Evolutionary conservation across 176 grass and related monocot species (phyloP).

Genomic region (Typha latifolia): DNA sequence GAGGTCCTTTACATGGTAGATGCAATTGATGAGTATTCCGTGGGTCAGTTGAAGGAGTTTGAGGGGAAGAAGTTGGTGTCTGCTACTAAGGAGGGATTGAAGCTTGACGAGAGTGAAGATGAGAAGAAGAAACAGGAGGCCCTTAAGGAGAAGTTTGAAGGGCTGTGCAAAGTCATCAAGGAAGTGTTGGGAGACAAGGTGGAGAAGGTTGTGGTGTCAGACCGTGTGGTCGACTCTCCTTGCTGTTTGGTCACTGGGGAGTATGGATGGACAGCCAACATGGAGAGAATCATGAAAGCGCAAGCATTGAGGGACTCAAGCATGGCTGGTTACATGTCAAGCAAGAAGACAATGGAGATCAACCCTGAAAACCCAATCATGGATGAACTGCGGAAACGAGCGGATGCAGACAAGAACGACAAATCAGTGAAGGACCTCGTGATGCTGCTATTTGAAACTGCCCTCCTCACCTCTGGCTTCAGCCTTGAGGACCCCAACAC

Average conservation of each 20-base stretch:
- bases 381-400: constrained; percentile 83
- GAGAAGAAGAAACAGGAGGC: constrained; percentile 86
- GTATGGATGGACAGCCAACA: constrained; percentile 95
- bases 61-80: constrained; percentile 94
- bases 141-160: constrained; percentile 85
- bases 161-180: constrained; percentile 92
- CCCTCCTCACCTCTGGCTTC: constrained; percentile 89
- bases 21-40: constrained; percentile 80
- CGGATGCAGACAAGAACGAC: constrained; percentile 84
- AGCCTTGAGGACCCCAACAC: constrained; percentile 96
- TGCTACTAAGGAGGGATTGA: constrained; percentile 97
- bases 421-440: constrained; percentile 96
- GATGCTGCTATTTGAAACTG: constrained; percentile 75
- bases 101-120: constrained; percentile 83
- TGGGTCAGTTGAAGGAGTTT: constrained; percentile 96
- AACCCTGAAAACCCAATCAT: constrained; percentile 93
- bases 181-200: constrained; percentile 90
- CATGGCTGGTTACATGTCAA: constrained; percentile 90
- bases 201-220: constrained; percentile 79
- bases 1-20: constrained; percentile 91
- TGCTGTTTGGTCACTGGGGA: constrained; percentile 92
- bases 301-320: constrained; percentile 83
- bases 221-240: constrained; percentile 84
- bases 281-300: constrained; percentile 99
- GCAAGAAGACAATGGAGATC: constrained; percentile 98